Conservation (phyloP, 1,284 basidiomycete genomes). For the Boletus semigastroideus region DNA sequence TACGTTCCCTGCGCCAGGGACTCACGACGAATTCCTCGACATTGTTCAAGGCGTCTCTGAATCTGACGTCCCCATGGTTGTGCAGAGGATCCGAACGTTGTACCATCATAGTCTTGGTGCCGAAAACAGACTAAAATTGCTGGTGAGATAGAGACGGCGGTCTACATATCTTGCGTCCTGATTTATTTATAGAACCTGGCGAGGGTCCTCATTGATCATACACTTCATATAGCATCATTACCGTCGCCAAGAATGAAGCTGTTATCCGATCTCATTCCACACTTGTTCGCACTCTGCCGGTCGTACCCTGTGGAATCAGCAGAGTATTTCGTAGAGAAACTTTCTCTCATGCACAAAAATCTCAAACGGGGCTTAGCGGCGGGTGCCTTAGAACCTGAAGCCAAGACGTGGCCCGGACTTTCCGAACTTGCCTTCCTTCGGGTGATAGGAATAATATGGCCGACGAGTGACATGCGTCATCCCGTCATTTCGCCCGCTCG, state of each 20-base stretch:
- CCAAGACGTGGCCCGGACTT: conserved; percentile 87
- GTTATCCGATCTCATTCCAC: conserved; percentile 75
- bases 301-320: conserved; percentile 83
- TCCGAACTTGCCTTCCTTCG: conserved; percentile 85
- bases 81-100: conserved; percentile 89
- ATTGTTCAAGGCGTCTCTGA: conserved; percentile 73
- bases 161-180: conserved; percentile 6
- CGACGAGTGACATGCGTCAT: conserved; percentile 93
- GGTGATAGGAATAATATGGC: conserved; percentile 82
- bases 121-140: conserved; percentile 91
- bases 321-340: conserved; percentile 79
- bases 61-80: conserved; percentile 75
- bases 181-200: conserved; percentile 57
- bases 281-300: conserved; percentile 78
- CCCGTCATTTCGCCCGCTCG: conserved; percentile 85
- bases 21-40: conserved; percentile 86
- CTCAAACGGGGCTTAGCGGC: conserved; percentile 79
- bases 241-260: conserved; percentile 59
- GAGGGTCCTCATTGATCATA: conserved; percentile 88
- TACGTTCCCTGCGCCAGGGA: conserved; percentile 87
- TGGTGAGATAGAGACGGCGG: conserved; percentile 48
- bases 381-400: conserved; percentile 62
- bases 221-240: conserved; percentile 74
- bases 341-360: conserved; percentile 93
- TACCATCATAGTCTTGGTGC: conserved; percentile 89